Conservation (phyloP, 1,284 basidiomycete species). For the Apiotrichum akiyoshidainum region DNA sequence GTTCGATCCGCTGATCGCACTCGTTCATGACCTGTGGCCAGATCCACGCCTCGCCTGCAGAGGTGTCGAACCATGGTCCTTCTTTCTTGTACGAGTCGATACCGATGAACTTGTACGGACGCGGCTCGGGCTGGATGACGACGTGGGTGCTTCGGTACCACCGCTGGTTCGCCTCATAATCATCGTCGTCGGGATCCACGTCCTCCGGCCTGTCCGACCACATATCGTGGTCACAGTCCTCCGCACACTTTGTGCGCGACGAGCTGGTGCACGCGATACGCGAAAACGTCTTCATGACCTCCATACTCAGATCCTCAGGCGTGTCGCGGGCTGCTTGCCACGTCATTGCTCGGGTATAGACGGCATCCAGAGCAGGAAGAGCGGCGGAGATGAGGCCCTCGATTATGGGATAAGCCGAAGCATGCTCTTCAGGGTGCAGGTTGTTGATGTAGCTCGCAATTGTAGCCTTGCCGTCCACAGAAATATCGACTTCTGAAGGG, state of each 20-base stretch:
- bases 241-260: constrained; percentile 2
- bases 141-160: constrained; percentile 17
- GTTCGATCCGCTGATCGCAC: too few species aligned
- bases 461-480: not conserved
- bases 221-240: constrained; percentile 1
- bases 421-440: constrained; percentile 9
- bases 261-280: constrained; percentile 3
- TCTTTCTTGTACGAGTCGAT: not conserved
- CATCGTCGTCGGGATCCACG: not conserved
- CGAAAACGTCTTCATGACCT: not conserved
- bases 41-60: not conserved
- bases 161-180: not conserved
- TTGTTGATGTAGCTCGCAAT: constrained; percentile 18
- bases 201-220: constrained; percentile 3
- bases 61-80: not conserved
- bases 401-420: not conserved
- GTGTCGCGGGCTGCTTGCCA: not conserved
- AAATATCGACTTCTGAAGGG: constrained; percentile 11
- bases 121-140: constrained; percentile 12
- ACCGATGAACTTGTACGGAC: constrained; percentile 10
- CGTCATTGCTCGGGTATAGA: constrained; percentile 4
- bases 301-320: not conserved
- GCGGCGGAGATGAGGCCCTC: constrained; percentile 7
- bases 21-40: not conserved
- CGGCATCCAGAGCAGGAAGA: constrained; percentile 3